Percentiles rank a stretch among this genome's conserved stretches.
Conservation (phyloP, 1,139 yeast species). For the Hansenula lynferdii region DNA sequence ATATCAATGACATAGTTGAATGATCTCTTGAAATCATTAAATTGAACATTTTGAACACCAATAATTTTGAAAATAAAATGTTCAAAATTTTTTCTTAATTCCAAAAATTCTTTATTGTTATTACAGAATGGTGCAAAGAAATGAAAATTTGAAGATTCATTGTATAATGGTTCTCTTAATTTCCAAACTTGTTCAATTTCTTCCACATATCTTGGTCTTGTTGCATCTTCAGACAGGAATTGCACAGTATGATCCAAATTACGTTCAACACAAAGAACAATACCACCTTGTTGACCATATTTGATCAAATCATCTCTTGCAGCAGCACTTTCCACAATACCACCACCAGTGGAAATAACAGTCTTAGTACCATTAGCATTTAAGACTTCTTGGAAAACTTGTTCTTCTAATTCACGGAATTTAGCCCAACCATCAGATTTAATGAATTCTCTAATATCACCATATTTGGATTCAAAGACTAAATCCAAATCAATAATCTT, state of each 20-base stretch:
- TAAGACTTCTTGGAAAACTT: slow-evolving; percentile 50
- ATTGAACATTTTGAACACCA: slow-evolving; percentile 40
- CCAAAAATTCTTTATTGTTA: slow-evolving; percentile 47
- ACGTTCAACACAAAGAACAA: slow-evolving; percentile 88
- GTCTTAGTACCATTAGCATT: slow-evolving; percentile 39
- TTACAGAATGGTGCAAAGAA: slow-evolving; percentile 76
- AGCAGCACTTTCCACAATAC: slow-evolving; percentile 76
- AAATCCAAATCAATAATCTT: slow-evolving; percentile 75
- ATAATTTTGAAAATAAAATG: slow-evolving; percentile 58
- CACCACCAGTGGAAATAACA: slow-evolving; percentile 95
- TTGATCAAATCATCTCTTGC: slow-evolving; percentile 59
- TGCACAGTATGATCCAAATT: slow-evolving; percentile 75
- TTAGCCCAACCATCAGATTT: slow-evolving; percentile 77
- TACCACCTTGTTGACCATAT: slow-evolving; percentile 46
- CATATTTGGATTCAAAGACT: slow-evolving; percentile 52
- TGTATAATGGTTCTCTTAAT: slow-evolving; percentile 76
- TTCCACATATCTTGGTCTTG: slow-evolving; percentile 81
- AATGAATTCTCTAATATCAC: slow-evolving; percentile 63
- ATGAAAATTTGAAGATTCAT: slow-evolving; percentile 71
- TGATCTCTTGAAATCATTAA: slow-evolving; percentile 57
- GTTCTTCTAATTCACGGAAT: slow-evolving; percentile 69
- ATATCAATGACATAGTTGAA: slow-evolving; percentile 64
- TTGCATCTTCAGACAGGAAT: slow-evolving; percentile 68
- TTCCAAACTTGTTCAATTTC: slow-evolving; percentile 83
- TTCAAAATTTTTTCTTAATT: slow-evolving; percentile 55